Conservation (phyloP, 2,329 filamentous ascomycete species). For the Thyridium curvatum region DNA sequence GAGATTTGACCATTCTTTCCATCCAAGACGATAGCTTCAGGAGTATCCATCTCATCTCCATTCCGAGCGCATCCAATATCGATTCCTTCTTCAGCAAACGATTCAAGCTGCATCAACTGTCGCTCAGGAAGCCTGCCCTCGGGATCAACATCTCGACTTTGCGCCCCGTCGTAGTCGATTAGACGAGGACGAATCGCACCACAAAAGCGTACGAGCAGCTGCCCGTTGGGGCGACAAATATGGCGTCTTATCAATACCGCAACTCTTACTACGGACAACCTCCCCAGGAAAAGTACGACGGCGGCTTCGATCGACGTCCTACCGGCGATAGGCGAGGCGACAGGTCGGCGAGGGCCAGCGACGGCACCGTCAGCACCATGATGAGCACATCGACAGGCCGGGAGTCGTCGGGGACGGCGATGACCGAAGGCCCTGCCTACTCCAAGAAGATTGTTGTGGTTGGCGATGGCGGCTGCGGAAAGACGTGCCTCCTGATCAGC, state of each 20-base stretch:
- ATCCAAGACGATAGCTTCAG: not conserved
- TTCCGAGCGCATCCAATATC: too few species aligned
- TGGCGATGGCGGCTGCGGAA: conserved; percentile 94
- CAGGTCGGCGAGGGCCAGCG: conserved; percentile 64
- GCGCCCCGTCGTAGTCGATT: too few species aligned
- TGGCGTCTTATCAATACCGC: conserved; percentile 47
- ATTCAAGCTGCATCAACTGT: too few species aligned
- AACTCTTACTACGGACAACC: conserved; percentile 43
- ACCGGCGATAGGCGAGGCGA: conserved; percentile 36
- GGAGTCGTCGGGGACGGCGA: conserved; percentile 74
- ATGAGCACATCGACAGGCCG: conserved; percentile 69
- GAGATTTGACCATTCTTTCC: conserved; percentile 2
- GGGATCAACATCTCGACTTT: too few species aligned
- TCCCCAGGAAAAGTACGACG: conserved; percentile 33
- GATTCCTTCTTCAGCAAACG: too few species aligned
- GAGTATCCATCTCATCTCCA: too few species aligned
- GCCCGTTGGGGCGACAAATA: conserved; percentile 17
- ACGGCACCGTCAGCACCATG: conserved; percentile 83
- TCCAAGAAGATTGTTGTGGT: conserved; percentile 99
- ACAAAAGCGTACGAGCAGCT: conserved; percentile 6
- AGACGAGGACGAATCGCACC: conserved; percentile 6
- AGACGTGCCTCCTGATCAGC: conserved; percentile 97
- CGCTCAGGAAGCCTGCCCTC: too few species aligned
- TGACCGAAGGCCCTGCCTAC: conserved; percentile 86
- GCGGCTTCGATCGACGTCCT: conserved; percentile 26